phyloP scores from a whole-genome alignment of 805 yeast genomes.

The Wickerhamomyces kurtzmanii region DNA sequence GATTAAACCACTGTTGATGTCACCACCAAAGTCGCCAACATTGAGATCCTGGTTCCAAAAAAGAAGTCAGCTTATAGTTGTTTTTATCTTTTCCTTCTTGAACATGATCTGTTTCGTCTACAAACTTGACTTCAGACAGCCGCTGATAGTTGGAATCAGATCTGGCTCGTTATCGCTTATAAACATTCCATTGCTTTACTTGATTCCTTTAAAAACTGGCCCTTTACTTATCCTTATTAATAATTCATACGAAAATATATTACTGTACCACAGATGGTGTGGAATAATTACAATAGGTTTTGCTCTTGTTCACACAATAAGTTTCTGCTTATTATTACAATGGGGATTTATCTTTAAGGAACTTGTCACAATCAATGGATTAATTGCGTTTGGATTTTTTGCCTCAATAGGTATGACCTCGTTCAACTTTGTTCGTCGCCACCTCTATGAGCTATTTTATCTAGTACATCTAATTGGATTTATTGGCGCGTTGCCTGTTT shows the following conservation, averaged over 20 bases:
- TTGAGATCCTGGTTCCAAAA: too few relatives aligned
- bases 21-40: too few relatives aligned
- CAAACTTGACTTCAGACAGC: too few relatives aligned
- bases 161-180: slow-evolving; percentile 15
- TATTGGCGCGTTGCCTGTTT: slow-evolving; percentile 13
- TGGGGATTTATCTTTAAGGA: slow-evolving; percentile 10
- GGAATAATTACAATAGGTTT: slow-evolving; percentile 10
- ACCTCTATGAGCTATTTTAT: slow-evolving; percentile 14
- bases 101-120: too few relatives aligned
- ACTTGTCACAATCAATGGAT: slow-evolving; percentile 8
- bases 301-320: slow-evolving; percentile 9
- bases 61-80: too few relatives aligned
- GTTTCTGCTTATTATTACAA: slow-evolving; percentile 10
- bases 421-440: slow-evolving; percentile 5
- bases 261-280: slow-evolving; percentile 15
- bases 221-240: slow-evolving; percentile 10
- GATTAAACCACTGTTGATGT: too few relatives aligned
- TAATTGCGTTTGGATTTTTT: slow-evolving; percentile 5
- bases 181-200: slow-evolving; percentile 16
- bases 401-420: slow-evolving; percentile 9
- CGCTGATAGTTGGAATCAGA: slow-evolving; percentile 14
- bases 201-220: slow-evolving; percentile 16
- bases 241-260: slow-evolving; percentile 13
- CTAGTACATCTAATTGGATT: slow-evolving; percentile 9
- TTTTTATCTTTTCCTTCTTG: too few relatives aligned